Evolutionary conservation across 2,329 filamentous ascomycete species (phyloP).

Genomic region (Aureobasidium melanogenum): DNA sequence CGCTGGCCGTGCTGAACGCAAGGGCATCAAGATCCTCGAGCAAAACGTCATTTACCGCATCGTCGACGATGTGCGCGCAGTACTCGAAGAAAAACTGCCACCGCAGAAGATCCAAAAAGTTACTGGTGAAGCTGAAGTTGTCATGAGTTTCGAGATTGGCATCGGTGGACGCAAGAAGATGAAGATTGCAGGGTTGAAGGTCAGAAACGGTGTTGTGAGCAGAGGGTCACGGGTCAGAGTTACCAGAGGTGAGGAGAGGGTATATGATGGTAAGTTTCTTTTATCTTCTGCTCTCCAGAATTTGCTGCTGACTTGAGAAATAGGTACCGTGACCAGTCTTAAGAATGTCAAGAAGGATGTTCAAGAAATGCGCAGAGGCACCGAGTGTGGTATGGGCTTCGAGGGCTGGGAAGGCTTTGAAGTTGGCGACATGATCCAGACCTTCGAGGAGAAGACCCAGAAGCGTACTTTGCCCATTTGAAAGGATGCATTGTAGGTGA

Average conservation of each 20-base stretch:
- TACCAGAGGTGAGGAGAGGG: conserved; percentile 54
- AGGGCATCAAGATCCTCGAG: conserved; percentile 69
- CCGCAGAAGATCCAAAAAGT: conserved; percentile 61
- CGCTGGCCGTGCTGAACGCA: conserved; percentile 61
- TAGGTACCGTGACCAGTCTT: conserved; percentile 70
- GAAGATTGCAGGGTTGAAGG: conserved; percentile 77
- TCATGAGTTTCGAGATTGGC: conserved; percentile 76
- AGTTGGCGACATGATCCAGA: conserved; percentile 78
- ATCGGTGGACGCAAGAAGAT: conserved; percentile 60
- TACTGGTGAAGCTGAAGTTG: conserved; percentile 78
- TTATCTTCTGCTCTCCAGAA: neutral
- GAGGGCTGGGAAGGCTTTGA: conserved; percentile 69
- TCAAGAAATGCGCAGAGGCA: conserved; percentile 77
- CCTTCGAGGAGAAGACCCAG: conserved; percentile 70
- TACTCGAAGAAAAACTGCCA: conserved; percentile 61
- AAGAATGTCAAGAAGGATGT: conserved; percentile 93
- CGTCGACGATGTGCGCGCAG: conserved; percentile 60
- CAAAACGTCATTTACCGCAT: conserved; percentile 81
- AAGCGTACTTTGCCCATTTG: conserved; percentile 48
- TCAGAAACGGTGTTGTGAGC: conserved; percentile 69
- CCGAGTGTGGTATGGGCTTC: conserved; percentile 88
- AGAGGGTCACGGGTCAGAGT: conserved; percentile 61
- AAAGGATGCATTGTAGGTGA: too few relatives aligned
- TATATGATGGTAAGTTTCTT: conserved; percentile 68
- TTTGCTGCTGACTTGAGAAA: conserved; percentile 6